Base-by-base conservation (phyloP, 345 rosid species). In the Aquilaria sinensis region DNA sequence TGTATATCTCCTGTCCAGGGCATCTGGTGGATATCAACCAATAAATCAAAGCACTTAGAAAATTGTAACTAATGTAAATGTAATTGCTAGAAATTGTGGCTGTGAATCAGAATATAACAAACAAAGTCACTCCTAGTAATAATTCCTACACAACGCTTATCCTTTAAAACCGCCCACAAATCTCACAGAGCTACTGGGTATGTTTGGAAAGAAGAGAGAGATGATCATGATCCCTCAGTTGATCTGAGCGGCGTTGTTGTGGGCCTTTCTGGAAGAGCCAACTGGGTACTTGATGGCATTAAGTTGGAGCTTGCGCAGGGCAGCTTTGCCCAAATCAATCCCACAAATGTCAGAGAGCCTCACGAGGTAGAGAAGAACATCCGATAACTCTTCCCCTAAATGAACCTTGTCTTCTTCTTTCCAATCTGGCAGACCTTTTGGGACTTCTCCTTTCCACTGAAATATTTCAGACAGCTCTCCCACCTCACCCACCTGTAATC, bases 381-480 rank as follows among this genome's bases (percentile, higher is more conserved):
- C 98, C 3, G 97, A 92, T 23, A 89, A 79, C 78, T 89, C 96
- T 75, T 92, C 98, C 2, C 98, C 97, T 4, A 89, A 68, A 61
- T 92, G 98, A 12, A 81, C 76, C 61, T 80, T 89, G 66, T 90
- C 96, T 43, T 90, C 96, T 62, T 93, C 97, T 79, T 83, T 75
- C 94, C 94, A 93, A 51, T 69, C 97, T 3, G 96, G 89, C 55
- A 88, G 73, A 23, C 97, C 97, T 69, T 63, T 85, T 29, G 90
- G 80, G 2, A 93, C 97, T 81, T 93, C 97, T 13, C 96, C 98
- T 76, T 77, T 93, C 98, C 98, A 93, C 49, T 92, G 98, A 61
- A 92, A 92, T 80, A 92, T 92, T 88, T 85, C 90, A 11, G 97
- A 89, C 8, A 92, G 66, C 65, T 93, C 97, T 57, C 98, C 97